Evolutionary conservation across 192 early-diverging fungal genomes (phyloP).

Genomic region (Coemansia sp.): DNA sequence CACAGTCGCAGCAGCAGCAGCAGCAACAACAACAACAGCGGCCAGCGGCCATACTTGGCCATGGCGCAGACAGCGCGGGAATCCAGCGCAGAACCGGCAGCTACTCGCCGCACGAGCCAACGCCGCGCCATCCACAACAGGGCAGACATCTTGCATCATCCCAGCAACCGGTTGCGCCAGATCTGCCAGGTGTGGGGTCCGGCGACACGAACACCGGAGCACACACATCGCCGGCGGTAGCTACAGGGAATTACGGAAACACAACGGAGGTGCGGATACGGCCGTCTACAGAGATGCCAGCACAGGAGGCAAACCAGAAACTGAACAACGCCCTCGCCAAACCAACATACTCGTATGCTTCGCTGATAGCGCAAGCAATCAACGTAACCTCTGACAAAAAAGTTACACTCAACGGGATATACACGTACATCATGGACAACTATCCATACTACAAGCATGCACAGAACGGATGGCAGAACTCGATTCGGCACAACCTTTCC

Average conservation of each 20-base stretch:
- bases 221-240: neutral
- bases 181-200: neutral
- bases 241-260: neutral
- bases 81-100: conserved; percentile 8
- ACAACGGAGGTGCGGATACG: conserved; percentile 39
- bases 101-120: conserved; percentile 3
- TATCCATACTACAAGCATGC: conserved; percentile 88
- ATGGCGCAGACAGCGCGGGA: conserved; percentile 1
- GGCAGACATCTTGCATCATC: neutral
- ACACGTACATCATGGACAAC: conserved; percentile 76
- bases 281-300: conserved; percentile 39
- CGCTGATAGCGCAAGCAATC: conserved; percentile 89
- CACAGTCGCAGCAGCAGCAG: too few relatives aligned
- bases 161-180: neutral
- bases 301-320: conserved; percentile 1
- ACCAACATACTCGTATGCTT: conserved; percentile 86
- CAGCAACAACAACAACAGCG: too few relatives aligned
- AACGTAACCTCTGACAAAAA: conserved; percentile 66
- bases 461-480: conserved; percentile 95
- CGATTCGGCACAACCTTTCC: conserved; percentile 94
- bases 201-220: neutral
- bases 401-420: conserved; percentile 87
- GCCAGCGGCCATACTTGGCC: neutral
- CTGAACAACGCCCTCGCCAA: conserved; percentile 44
- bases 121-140: neutral